Percentiles rank a stretch among this genome's conserved stretches.
Evolutionary conservation across 306 rosid species (phyloP).

Genomic region (Aeschynomene evenia): DNA sequence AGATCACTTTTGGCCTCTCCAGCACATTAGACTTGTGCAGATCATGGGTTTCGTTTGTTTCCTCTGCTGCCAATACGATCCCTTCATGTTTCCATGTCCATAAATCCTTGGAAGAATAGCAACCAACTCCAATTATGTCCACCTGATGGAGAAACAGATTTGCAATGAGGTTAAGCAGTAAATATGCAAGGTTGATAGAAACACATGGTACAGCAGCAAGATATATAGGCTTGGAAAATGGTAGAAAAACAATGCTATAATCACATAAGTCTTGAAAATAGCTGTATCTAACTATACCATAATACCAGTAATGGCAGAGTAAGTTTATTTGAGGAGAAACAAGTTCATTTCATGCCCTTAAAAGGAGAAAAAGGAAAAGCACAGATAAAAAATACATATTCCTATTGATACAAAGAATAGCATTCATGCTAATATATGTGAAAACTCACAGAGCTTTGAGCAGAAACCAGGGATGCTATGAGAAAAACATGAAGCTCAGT

Average conservation of each 20-base stretch:
- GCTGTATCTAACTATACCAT: background rate
- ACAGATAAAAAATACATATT: background rate
- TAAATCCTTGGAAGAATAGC: constrained; percentile 94
- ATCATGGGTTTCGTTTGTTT: constrained; percentile 82
- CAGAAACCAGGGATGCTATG: no score
- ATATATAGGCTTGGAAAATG: background rate
- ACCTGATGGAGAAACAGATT: constrained; percentile 55
- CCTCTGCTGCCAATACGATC: constrained; percentile 80
- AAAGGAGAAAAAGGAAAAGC: constrained; percentile 13
- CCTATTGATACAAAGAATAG: constrained; percentile 20
- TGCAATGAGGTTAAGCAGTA: constrained; percentile 4
- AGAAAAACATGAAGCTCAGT: no score
- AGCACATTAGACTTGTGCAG: constrained; percentile 88
- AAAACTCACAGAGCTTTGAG: no score
- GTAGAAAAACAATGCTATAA: background rate
- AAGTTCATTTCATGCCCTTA: constrained; percentile 23
- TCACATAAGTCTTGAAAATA: background rate
- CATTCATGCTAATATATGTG: no score
- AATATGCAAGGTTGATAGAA: constrained; percentile 11
- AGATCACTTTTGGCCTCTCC: constrained; percentile 93
- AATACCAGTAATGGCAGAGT: background rate
- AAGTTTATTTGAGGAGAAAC: background rate
- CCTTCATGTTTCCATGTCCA: constrained; percentile 99
- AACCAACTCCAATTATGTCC: constrained; percentile 94
- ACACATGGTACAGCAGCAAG: constrained; percentile 11